Evolutionary conservation across 441 rosid genomes (phyloP).

Genomic region (Erysimum cheiri): DNA sequence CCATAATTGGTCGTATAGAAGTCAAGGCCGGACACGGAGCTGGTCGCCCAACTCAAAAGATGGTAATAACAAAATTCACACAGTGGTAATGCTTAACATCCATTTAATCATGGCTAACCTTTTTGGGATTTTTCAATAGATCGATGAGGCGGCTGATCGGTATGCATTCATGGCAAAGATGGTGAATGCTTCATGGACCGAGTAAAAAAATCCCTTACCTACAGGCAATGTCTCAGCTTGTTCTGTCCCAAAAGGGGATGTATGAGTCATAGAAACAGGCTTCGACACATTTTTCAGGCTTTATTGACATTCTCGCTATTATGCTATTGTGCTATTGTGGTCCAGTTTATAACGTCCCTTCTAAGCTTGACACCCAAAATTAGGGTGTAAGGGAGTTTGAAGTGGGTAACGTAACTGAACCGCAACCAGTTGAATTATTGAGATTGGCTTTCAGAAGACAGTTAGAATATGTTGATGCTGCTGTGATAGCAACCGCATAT

Average conservation of each 20-base stretch:
- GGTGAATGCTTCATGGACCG: slow-evolving; percentile 76
- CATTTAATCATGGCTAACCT: background rate
- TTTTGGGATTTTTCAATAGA: slow-evolving; percentile 49
- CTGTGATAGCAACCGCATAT: background rate
- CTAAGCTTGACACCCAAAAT: background rate
- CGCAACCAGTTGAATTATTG: background rate
- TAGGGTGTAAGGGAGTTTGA: background rate
- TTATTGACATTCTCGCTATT: background rate
- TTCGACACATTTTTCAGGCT: background rate
- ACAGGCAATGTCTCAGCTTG: slow-evolving; percentile 8
- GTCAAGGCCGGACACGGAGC: slow-evolving; percentile 94
- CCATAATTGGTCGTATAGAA: slow-evolving; percentile 86
- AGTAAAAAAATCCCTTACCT: slow-evolving; percentile 42
- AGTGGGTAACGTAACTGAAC: background rate
- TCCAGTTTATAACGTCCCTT: background rate
- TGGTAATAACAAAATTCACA: slow-evolving; percentile 50
- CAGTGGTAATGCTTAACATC: background rate
- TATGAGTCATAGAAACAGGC: slow-evolving; percentile 3
- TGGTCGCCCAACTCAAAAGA: slow-evolving; percentile 89
- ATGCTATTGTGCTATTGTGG: background rate
- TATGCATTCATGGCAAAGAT: slow-evolving; percentile 89
- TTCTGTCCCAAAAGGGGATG: slow-evolving; percentile 6
- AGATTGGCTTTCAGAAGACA: background rate
- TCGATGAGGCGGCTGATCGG: slow-evolving; percentile 84
- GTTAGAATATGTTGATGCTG: background rate